These are phyloP conservation scores for Diospyros kaki DNA, from an alignment of 148 eudicot species.

Conservation along the genomic window DNA sequence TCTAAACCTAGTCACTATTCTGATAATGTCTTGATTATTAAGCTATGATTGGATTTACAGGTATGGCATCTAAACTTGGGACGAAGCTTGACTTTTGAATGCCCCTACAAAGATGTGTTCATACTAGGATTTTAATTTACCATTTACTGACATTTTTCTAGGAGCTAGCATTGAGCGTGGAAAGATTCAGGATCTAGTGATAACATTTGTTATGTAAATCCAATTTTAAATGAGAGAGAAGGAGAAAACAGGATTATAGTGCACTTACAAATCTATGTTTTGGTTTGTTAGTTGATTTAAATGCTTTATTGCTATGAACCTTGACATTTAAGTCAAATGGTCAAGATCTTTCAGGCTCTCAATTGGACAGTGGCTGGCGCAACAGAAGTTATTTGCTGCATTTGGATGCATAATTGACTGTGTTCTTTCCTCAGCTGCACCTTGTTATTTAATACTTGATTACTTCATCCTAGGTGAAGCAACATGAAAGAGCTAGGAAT, in stretches of 20 bases:
- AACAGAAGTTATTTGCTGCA: slow-evolving; percentile 3
- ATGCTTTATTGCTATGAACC: neutral
- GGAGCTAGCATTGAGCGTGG: neutral
- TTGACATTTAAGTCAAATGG: neutral
- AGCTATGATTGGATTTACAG: too few species aligned
- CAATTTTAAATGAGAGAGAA: neutral
- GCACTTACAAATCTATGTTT: neutral
- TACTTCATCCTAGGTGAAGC: neutral
- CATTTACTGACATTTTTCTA: neutral
- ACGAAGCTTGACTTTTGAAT: too few species aligned
- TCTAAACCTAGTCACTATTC: too few species aligned
- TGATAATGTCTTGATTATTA: too few species aligned
- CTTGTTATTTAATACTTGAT: neutral
- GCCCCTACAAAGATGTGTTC: too few species aligned
- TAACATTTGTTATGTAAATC: neutral
- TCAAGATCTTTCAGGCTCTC: neutral
- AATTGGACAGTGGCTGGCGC: neutral
- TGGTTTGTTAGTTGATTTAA: neutral
- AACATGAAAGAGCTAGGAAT: neutral
- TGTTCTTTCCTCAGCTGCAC: neutral
- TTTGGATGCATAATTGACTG: neutral
- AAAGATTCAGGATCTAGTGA: neutral
- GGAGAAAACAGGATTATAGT: too few species aligned
- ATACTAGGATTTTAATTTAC: neutral
- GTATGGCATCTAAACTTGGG: too few species aligned